These are phyloP conservation scores for Yueomyces sinensis DNA, from an alignment of 805 yeast species.

Conservation along the genomic window DNA sequence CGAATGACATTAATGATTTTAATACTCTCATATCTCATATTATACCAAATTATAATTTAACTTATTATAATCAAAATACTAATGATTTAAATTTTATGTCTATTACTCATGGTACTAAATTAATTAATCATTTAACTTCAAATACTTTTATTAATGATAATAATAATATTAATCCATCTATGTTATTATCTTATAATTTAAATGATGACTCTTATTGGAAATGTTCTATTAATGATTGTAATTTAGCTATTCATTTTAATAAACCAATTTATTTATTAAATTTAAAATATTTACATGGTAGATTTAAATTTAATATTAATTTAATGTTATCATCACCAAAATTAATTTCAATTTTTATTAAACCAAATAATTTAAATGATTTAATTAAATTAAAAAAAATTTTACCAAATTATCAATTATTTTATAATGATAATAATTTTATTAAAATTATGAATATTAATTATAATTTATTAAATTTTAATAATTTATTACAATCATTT, in stretches of 20 bases:
- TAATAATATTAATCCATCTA: slow-evolving; percentile 15
- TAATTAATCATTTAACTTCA: slow-evolving; percentile 26
- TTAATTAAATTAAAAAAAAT: slow-evolving; percentile 3
- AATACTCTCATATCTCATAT: too few relatives aligned
- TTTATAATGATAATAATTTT: slow-evolving; percentile 13
- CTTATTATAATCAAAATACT: too few relatives aligned
- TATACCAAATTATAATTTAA: too few relatives aligned
- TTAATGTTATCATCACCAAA: slow-evolving; percentile 29
- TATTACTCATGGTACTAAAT: slow-evolving; percentile 24
- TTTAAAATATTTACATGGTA: slow-evolving; percentile 25
- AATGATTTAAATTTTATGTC: slow-evolving; percentile 26
- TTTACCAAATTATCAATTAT: too few relatives aligned
- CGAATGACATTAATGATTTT: too few relatives aligned
- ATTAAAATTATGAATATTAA: slow-evolving; percentile 18
- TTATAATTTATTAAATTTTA: slow-evolving; percentile 16
- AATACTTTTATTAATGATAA: slow-evolving; percentile 18
- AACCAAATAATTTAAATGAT: slow-evolving; percentile 1
- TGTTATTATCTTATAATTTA: slow-evolving; percentile 11
- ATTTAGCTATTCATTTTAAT: slow-evolving; percentile 26
- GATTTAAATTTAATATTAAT: slow-evolving; percentile 25
- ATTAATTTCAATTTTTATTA: slow-evolving; percentile 15
- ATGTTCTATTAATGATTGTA: slow-evolving; percentile 16
- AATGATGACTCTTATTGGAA: slow-evolving; percentile 21
- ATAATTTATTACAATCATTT: slow-evolving; percentile 18
- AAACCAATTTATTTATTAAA: slow-evolving; percentile 28